A percentile compares a stretch with the other conserved stretches of the same genome.
Evolutionary conservation across 1,284 basidiomycete species (phyloP).

Genomic region (Ceratobasidium sp.): DNA sequence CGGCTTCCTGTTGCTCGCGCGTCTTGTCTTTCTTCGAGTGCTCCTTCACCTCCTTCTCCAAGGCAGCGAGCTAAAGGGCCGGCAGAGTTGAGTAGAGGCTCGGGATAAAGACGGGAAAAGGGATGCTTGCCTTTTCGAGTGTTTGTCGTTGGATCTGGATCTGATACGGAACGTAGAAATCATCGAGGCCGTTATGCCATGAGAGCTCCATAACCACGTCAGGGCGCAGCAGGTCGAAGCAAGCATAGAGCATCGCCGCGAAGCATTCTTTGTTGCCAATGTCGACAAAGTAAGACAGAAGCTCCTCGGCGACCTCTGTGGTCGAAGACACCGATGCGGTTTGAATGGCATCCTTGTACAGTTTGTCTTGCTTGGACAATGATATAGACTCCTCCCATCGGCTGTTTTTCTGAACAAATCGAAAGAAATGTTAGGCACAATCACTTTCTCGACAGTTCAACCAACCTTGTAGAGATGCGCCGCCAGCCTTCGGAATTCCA

Average conservation of each 20-base stretch:
- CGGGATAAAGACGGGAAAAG: not conserved
- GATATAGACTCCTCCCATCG: slow-evolving; percentile 96
- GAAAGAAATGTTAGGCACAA: slow-evolving; percentile 31
- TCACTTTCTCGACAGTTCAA: slow-evolving; percentile 7
- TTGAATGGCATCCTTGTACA: slow-evolving; percentile 96
- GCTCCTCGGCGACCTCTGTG: slow-evolving; percentile 91
- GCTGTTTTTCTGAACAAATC: slow-evolving; percentile 80
- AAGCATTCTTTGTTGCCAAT: slow-evolving; percentile 99
- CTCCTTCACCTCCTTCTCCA: slow-evolving; percentile 89
- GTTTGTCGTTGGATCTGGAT: slow-evolving; percentile 86
- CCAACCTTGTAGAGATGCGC: slow-evolving; percentile 94
- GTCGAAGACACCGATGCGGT: slow-evolving; percentile 88
- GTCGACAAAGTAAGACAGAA: slow-evolving; percentile 93
- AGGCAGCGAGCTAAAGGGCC: slow-evolving; percentile 66
- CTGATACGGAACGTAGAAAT: slow-evolving; percentile 96
- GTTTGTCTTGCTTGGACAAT: slow-evolving; percentile 94
- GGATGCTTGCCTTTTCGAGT: slow-evolving; percentile 68
- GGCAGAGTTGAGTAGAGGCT: slow-evolving; percentile 47
- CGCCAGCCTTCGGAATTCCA: slow-evolving; percentile 96
- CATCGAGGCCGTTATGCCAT: slow-evolving; percentile 95
- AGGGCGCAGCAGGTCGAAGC: slow-evolving; percentile 91
- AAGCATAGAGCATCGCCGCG: slow-evolving; percentile 88
- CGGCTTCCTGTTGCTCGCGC: slow-evolving; percentile 87
- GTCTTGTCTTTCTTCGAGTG: slow-evolving; percentile 82
- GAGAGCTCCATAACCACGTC: slow-evolving; percentile 95